phyloP scores from a whole-genome alignment of 2,329 filamentous ascomycete species.

The Didymella pomorum region DNA sequence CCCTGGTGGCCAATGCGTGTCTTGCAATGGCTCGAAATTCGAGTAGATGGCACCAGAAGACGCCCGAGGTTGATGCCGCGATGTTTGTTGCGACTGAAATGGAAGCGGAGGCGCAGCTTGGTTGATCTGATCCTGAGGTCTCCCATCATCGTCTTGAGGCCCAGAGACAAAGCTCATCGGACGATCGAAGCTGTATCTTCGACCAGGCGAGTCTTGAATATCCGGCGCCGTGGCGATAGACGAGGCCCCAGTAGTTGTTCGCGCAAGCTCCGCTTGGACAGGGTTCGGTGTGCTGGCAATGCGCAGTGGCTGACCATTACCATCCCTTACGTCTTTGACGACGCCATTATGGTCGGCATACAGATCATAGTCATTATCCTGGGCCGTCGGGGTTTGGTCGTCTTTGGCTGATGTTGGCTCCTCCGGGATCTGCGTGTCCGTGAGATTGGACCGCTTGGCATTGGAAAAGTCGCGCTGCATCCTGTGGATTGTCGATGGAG shows the following conservation, averaged over 20 bases:
- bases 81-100: conserved; percentile 19
- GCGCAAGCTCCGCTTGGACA: conserved; percentile 16
- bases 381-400: conserved; percentile 27
- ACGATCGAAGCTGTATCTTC: conserved; percentile 43
- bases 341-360: conserved; percentile 51
- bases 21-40: conserved; percentile 14
- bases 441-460: conserved; percentile 28
- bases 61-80: conserved; percentile 18
- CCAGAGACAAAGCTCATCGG: conserved; percentile 51
- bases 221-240: conserved; percentile 15
- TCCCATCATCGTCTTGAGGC: conserved; percentile 44
- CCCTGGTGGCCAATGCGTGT: conserved; percentile 17
- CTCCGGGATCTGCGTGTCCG: conserved; percentile 36
- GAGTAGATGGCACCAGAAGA: conserved; percentile 23
- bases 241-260: conserved; percentile 13
- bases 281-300: conserved; percentile 16
- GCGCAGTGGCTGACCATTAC: conserved; percentile 40
- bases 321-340: conserved; percentile 45
- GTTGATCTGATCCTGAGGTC: conserved; percentile 49
- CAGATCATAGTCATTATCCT: conserved; percentile 45
- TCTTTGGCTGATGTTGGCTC: conserved; percentile 28
- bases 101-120: conserved; percentile 19
- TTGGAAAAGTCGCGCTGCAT: conserved; percentile 37
- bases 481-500: conserved; percentile 40
- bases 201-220: conserved; percentile 29